A percentile compares a stretch with the other conserved stretches of the same genome.
phyloP scores from a whole-genome alignment of 2,329 filamentous ascomycete species.

The Penicillium sp. region DNA sequence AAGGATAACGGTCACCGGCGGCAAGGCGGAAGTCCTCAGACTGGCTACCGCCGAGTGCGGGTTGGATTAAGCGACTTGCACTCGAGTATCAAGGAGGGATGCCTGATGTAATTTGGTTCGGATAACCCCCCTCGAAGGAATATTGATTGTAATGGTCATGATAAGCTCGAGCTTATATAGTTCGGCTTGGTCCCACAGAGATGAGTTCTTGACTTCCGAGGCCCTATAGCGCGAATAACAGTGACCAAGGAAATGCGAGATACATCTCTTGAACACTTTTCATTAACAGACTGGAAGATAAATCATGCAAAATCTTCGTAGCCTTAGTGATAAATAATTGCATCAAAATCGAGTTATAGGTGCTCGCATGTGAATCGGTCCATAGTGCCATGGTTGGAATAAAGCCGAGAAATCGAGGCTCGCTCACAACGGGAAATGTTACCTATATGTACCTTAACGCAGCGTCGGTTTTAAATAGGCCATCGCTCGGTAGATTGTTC shows the following conservation, averaged over 20 bases:
- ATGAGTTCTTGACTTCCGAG: neutral
- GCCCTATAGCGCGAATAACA: too few species aligned
- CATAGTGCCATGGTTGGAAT: too few species aligned
- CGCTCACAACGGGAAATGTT: neutral
- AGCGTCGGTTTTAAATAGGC: neutral
- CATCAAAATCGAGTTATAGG: too few species aligned
- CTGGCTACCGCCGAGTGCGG: slow-evolving; percentile 29
- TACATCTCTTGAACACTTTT: too few species aligned
- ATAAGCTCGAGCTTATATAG: neutral
- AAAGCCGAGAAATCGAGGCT: too few species aligned
- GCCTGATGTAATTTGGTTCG: slow-evolving; percentile 38
- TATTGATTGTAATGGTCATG: neutral
- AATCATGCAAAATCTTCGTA: too few species aligned
- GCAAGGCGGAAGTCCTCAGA: slow-evolving; percentile 13
- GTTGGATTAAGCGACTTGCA: slow-evolving; percentile 47
- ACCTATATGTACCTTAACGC: neutral
- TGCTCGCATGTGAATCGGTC: too few species aligned
- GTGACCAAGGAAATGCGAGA: too few species aligned
- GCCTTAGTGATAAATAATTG: too few species aligned
- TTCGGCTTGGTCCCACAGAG: neutral
- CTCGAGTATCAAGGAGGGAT: slow-evolving; percentile 48
- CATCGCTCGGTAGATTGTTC: neutral
- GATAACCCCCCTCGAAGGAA: neutral
- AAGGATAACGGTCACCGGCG: slow-evolving; percentile 17
- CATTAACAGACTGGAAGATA: too few species aligned